Base-by-base conservation (phyloP, 2,329 filamentous ascomycete genomes). In the Aspergillus sp. region DNA sequence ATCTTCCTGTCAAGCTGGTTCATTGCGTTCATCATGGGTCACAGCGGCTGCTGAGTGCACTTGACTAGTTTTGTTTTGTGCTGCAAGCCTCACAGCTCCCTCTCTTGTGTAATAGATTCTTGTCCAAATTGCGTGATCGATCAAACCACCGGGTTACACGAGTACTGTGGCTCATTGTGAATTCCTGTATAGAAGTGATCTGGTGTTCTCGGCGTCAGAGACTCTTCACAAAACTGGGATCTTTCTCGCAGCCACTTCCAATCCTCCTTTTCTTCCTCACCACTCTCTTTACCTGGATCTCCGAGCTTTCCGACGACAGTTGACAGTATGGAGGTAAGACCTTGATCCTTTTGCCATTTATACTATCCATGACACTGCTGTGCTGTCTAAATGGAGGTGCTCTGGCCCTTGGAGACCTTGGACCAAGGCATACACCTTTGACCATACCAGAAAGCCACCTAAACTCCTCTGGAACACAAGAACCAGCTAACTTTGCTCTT, bases 401-500 rank as follows among this genome's bases (percentile, higher is more conserved):
- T 5, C 35, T 38, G 14, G 35, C 6, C 16, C 13, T 14, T 13
- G 16, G 14, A 17, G 35, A 38, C 14, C 11, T 38, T 7, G 35
- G 41, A 45, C 30, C 41, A 13, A 32, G 17, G 19, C 14, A 14
- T 50, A 30, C 26, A 8, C 26, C 26, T 11, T 44, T 38, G 16
- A 7, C 4, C 11, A 50, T 44, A 32, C 16, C 17, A 3, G 19
- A 20, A 20, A 35, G 14, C n/a, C n/a, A 48, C 7, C 46, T 48
- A 48, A 48, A 17, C 19, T 53, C n/a, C 47, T 38, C 26, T 11
- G 3, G 10, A 30, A 30, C 3, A 30, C 26, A 30, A 30, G 40
- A 30, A 47, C 49, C n/a, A 61, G 50, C 53, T 72, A 62, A 74
- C 71, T 63, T 60, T 55, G 51, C 59, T 10, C 67, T 58, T 20